A percentile compares a stretch with the other conserved stretches of the same genome.
Conservation (phyloP, 495 filamentous ascomycete species). For the Tuber calosporum region DNA sequence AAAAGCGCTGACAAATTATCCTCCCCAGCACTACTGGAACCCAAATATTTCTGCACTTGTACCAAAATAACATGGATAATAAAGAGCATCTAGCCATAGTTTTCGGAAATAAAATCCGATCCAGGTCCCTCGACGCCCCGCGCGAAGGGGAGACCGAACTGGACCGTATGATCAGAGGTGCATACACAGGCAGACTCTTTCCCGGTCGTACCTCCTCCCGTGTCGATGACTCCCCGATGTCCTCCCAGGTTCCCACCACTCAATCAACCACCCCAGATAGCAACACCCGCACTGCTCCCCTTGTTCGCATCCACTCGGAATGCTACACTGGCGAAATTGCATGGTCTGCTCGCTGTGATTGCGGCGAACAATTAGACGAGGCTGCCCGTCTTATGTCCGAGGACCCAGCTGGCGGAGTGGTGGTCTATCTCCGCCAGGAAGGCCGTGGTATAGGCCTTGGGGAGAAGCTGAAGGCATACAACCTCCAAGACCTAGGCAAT, state of each 20-base stretch:
- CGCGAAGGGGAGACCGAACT: slow-evolving; percentile 86
- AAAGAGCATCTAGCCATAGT: slow-evolving; percentile 99
- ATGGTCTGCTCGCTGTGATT: slow-evolving; percentile 96
- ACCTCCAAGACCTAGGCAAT: slow-evolving; percentile 86
- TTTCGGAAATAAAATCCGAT: slow-evolving; percentile 79
- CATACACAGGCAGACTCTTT: slow-evolving; percentile 79
- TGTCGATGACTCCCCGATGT: slow-evolving; percentile 32
- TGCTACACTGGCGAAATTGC: slow-evolving; percentile 98
- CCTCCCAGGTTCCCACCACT: slow-evolving; percentile 1
- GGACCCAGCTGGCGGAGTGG: slow-evolving; percentile 71
- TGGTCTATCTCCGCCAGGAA: slow-evolving; percentile 93
- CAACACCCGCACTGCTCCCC: slow-evolving; percentile 47
- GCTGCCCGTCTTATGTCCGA: slow-evolving; percentile 89
- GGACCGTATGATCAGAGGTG: slow-evolving; percentile 91
- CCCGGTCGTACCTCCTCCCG: slow-evolving; percentile 64
- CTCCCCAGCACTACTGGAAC: slow-evolving; percentile 59
- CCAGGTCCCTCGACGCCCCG: slow-evolving; percentile 66
- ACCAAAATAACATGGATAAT: slow-evolving; percentile 81
- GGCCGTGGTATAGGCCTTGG: slow-evolving; percentile 89
- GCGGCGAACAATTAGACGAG: slow-evolving; percentile 95
- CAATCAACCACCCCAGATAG: slow-evolving; percentile 20
- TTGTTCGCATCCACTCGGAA: slow-evolving; percentile 94
- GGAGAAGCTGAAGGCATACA: slow-evolving; percentile 97
- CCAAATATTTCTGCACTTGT: slow-evolving; percentile 96
- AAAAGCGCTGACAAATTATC: slow-evolving; percentile 4